These are phyloP conservation scores for Solanum corneliomulleri DNA, from an alignment of 257 asterid species.

Conservation along the genomic window DNA sequence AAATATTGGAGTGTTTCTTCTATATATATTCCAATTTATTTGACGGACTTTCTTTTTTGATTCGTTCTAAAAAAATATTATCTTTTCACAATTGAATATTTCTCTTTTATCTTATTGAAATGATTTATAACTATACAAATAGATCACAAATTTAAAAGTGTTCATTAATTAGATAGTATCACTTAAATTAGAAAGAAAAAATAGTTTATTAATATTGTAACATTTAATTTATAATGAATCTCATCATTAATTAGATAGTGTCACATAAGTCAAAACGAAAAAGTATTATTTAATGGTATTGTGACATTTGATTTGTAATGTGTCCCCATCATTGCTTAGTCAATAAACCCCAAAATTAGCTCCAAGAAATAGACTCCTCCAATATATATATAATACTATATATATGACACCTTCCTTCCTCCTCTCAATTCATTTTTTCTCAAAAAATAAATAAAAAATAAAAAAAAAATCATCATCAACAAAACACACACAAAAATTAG, in stretches of 20 bases:
- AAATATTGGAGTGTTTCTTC: no score
- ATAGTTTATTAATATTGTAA: no score
- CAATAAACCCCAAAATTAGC: not conserved
- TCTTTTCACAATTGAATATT: no score
- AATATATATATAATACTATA: not conserved
- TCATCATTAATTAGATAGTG: no score
- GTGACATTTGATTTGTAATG: not conserved
- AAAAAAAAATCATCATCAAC: not conserved
- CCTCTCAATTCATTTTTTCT: not conserved
- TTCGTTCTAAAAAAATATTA: no score
- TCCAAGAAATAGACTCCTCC: not conserved
- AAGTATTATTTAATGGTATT: no score
- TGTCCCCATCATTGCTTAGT: not conserved
- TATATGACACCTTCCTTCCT: not conserved
- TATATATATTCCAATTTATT: no score
- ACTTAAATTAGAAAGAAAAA: no score
- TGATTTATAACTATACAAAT: no score
- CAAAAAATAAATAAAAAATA: not conserved
- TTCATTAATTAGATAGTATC: not conserved
- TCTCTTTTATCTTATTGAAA: no score
- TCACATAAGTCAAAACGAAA: fast-evolving
- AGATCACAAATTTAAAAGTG: fast-evolving
- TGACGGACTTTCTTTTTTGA: no score
- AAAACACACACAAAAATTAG: not conserved
- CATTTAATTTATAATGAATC: no score